phyloP scores from a whole-genome alignment of 257 asterid species.

The Solanum lycopersicoides region DNA sequence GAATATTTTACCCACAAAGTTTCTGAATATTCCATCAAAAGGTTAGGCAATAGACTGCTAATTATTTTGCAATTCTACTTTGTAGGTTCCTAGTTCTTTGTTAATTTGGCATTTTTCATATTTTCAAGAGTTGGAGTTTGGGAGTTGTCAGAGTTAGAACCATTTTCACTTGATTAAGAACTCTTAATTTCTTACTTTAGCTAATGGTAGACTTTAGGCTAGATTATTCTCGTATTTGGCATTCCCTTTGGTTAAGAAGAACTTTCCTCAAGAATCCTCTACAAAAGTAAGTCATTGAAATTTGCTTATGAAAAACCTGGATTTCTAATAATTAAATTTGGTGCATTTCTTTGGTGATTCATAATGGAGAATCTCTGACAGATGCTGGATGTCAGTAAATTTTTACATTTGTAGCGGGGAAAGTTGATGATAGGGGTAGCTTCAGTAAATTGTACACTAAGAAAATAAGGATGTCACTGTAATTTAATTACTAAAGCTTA shows the following conservation, averaged over 20 bases:
- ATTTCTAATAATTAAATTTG: neutral
- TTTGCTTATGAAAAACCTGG: neutral
- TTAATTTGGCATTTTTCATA: neutral
- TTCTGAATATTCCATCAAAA: conserved; percentile 73
- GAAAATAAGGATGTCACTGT: neutral
- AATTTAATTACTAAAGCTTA: neutral
- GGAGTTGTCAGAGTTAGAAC: neutral
- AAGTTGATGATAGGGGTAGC: no score
- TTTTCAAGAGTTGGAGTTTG: neutral
- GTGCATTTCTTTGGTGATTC: neutral
- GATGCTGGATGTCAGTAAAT: neutral
- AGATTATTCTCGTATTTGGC: neutral
- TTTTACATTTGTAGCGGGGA: neutral
- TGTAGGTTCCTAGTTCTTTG: neutral
- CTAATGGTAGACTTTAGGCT: neutral
- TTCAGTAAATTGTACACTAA: neutral
- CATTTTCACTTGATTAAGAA: neutral
- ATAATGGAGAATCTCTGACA: neutral
- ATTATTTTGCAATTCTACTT: neutral
- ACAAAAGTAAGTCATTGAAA: neutral
- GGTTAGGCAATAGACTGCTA: conserved; percentile 44
- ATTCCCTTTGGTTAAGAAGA: neutral
- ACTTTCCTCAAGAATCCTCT: neutral
- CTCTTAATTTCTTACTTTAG: neutral
- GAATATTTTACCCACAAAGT: conserved; percentile 76